Conservation (phyloP, 73 alveolate species). For the Paramecium sexaurelia region DNA sequence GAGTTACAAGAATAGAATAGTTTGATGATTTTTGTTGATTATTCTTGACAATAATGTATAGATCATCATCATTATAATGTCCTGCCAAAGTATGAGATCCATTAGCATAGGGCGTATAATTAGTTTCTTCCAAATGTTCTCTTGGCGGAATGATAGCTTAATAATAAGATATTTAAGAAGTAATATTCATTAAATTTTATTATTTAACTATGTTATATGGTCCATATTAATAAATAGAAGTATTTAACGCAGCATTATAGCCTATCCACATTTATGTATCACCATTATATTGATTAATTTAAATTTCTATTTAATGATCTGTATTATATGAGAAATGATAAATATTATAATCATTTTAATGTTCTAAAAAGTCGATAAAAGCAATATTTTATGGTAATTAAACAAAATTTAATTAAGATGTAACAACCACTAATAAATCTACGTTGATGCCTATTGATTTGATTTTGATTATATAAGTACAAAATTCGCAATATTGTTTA, state of each 20-base stretch:
- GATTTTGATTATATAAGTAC: neutral
- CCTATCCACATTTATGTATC: neutral
- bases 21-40: neutral
- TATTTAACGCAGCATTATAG: neutral
- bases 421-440: neutral
- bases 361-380: neutral
- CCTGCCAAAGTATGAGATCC: slow-evolving; percentile 29
- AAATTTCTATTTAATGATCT: slow-evolving; percentile 30
- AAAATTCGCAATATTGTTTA: neutral
- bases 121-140: slow-evolving; percentile 21
- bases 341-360: neutral
- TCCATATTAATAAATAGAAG: neutral
- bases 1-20: neutral
- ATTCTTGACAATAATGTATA: slow-evolving; percentile 9
- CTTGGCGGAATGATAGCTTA: slow-evolving; percentile 13
- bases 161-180: neutral
- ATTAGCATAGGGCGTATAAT: slow-evolving; percentile 32
- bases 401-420: neutral
- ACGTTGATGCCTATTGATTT: neutral
- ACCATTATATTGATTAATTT: neutral
- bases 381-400: neutral
- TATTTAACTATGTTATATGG: neutral
- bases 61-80: slow-evolving; percentile 51
- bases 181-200: neutral
- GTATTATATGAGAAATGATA: slow-evolving; percentile 35